Conservation (phyloP, 208 protist genomes). For the Tritrichomonas musculus region DNA sequence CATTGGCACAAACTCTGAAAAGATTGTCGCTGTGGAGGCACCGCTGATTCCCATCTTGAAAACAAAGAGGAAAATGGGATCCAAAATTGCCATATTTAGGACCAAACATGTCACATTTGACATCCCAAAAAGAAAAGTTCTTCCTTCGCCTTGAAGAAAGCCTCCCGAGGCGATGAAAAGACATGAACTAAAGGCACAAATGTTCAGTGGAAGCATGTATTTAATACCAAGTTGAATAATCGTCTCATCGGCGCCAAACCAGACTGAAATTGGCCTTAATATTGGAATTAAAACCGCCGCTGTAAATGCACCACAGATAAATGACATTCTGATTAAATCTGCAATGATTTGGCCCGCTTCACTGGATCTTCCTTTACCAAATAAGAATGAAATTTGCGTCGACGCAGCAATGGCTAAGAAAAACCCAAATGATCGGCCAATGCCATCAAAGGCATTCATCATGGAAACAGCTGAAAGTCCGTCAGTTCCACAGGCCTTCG, state of each 20-base stretch:
- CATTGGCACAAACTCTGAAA: not conserved
- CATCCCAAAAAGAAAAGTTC: not conserved
- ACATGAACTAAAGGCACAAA: not conserved
- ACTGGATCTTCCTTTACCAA: not conserved
- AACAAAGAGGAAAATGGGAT: not conserved
- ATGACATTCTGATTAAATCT: not conserved
- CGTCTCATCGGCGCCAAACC: not conserved
- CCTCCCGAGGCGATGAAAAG: not conserved
- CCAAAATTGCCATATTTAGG: not conserved
- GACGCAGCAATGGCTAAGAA: not conserved
- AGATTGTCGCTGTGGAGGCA: not conserved
- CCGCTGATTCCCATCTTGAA: not conserved
- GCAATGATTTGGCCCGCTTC: not conserved
- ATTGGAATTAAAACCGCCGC: not conserved
- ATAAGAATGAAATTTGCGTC: not conserved
- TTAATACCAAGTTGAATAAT: slow-evolving; percentile 6
- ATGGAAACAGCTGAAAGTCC: not conserved
- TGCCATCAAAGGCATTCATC: not conserved
- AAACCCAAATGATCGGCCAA: not conserved
- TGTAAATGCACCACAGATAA: not conserved
- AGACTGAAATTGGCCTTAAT: not conserved
- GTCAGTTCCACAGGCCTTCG: not conserved
- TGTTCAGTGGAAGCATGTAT: not conserved
- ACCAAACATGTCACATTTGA: not conserved
- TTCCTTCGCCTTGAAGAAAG: not conserved